Evolutionary conservation across 2,329 filamentous ascomycete species (phyloP).

Genomic region (Cercospora sp.): DNA sequence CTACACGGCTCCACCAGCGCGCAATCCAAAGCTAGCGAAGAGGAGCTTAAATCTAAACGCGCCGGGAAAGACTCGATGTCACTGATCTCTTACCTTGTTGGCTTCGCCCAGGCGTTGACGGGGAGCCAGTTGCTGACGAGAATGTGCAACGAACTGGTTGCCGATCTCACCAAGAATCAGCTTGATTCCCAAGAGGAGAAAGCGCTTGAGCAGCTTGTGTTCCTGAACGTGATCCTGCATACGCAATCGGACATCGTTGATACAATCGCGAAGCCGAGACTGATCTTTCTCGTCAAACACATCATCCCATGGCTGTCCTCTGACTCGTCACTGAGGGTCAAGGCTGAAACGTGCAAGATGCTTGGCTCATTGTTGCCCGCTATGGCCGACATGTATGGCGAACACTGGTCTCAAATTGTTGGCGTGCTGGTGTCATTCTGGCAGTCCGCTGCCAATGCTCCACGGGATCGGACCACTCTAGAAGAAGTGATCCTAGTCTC

Average conservation of each 20-base stretch:
- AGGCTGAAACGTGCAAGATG: conserved; percentile 57
- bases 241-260: conserved; percentile 51
- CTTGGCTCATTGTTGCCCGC: conserved; percentile 64
- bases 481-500: conserved; percentile 48
- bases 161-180: conserved; percentile 58
- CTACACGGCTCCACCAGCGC: conserved; percentile 44
- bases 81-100: conserved; percentile 51
- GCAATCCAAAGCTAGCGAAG: conserved; percentile 41
- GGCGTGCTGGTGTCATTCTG: conserved; percentile 42
- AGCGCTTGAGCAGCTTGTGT: conserved; percentile 50
- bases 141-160: conserved; percentile 62
- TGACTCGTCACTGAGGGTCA: conserved; percentile 51
- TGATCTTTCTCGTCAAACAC: conserved; percentile 81
- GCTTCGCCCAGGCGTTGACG: conserved; percentile 52
- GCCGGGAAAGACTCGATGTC: conserved; percentile 48
- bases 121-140: conserved; percentile 51
- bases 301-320: conserved; percentile 69
- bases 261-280: conserved; percentile 60
- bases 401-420: conserved; percentile 70
- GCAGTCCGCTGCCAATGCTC: conserved; percentile 24
- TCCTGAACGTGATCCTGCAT: conserved; percentile 57
- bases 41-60: conserved; percentile 36
- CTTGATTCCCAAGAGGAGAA: conserved; percentile 37
- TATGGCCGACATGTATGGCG: conserved; percentile 80
- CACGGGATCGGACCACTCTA: conserved; percentile 12